Evolutionary conservation across 1,284 basidiomycete genomes (phyloP), one percentile per base, ranked within the genome.

Genomic region (Cutaneotrichosporon sp.): DNA sequence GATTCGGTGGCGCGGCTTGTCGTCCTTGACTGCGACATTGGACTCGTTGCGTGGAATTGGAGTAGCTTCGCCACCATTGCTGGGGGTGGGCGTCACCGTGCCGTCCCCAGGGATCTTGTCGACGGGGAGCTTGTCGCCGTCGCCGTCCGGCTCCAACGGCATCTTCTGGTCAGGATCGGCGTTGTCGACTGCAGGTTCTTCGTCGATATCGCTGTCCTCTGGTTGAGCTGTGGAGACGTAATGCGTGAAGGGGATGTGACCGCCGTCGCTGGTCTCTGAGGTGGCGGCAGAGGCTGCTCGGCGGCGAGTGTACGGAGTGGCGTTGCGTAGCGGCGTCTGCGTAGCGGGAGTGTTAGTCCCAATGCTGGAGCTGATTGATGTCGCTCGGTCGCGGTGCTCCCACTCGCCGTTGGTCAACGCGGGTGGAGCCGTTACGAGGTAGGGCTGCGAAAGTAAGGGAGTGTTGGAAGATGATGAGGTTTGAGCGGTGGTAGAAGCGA

Each of bases 201-300:
- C 35, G 35, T 38, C 60, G n/a, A 61, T 55, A 12, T 61, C 59
- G 27, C 26, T 46, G 33, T 32, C 47, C 5, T 14, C 42, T 22
- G 24, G 25, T 11, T 34, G 11, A 16, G 24, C 35, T 26, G 26
- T n/a, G 9, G 29, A 27, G n/a, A 68, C 37, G 47, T 66, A 62
- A 49, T 70, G 67, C 2, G 69, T 67, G 48, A 68, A 70, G 5
- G 67, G 64, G 11, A 69, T 49, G 60, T 70, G 66, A 14, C 65
- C 68, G 9, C 59, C 61, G 17, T 63, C 61, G 17, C 46, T 48
- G 17, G 61, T 27, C 6, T 44, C 42, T 4, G 46, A 29, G 3
- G 52, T 49, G 7, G 43, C 31, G 8, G 26, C 27, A 16, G 54
- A 55, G 2, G 39, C 16, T 3, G 54, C 34, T 5, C 54, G 45